Conservation (phyloP, 345 rosid genomes). For the Acer campestre region DNA sequence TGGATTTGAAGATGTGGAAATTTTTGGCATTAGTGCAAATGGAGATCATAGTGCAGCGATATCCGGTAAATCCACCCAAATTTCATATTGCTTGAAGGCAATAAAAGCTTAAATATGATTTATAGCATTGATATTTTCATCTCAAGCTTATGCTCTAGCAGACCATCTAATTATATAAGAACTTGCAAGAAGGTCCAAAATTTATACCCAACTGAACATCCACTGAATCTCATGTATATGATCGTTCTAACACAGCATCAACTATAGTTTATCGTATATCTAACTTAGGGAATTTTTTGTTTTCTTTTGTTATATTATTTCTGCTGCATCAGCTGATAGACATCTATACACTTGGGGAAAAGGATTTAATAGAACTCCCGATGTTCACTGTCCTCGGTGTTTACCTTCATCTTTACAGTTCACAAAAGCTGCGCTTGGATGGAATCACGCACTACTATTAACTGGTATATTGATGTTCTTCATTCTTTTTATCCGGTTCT, state of each 20-base stretch:
- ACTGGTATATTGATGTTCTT: slow-evolving; percentile 44
- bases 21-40: slow-evolving; percentile 60
- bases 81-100: not conserved
- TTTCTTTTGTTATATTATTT: slow-evolving; percentile 8
- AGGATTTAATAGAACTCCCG: slow-evolving; percentile 57
- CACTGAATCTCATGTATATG: not conserved
- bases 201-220: too few relatives aligned
- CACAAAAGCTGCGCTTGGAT: slow-evolving; percentile 62
- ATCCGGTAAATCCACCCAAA: slow-evolving; percentile 47
- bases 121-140: not conserved
- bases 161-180: not conserved
- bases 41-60: slow-evolving; percentile 88
- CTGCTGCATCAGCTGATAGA: slow-evolving; percentile 56
- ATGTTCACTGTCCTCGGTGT: slow-evolving; percentile 49
- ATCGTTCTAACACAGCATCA: not conserved
- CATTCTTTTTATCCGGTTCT: not conserved
- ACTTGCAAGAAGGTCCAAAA: too few relatives aligned
- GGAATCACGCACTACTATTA: slow-evolving; percentile 76
- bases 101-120: not conserved
- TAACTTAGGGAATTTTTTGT: not conserved
- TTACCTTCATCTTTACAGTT: slow-evolving; percentile 41
- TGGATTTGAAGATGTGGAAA: slow-evolving; percentile 57
- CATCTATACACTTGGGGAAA: slow-evolving; percentile 78
- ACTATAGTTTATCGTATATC: not conserved
- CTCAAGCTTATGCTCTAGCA: not conserved